These are phyloP conservation scores for Tetraselmis striata DNA, from an alignment of 139 green algal genomes.

Conservation along the genomic window DNA sequence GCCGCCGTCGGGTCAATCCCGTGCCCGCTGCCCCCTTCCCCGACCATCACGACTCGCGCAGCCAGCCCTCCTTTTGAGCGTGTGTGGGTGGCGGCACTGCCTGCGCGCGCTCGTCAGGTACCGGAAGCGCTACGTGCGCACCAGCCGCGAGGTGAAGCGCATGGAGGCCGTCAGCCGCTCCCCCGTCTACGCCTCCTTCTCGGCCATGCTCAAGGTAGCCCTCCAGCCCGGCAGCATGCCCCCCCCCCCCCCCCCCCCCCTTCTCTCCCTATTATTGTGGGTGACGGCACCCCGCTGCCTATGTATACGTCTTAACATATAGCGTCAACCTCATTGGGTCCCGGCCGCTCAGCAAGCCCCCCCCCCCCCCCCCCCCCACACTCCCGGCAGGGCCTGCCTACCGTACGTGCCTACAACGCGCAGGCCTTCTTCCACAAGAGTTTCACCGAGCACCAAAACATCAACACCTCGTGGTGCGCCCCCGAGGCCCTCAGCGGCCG, in stretches of 20 bases:
- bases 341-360: neutral
- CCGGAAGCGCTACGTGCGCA: constrained; percentile 51
- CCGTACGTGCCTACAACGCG: constrained; percentile 82
- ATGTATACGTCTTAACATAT: neutral
- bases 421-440: constrained; percentile 39
- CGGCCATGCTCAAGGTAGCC: constrained; percentile 59
- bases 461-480: neutral
- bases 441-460: constrained; percentile 35
- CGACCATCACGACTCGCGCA: too few species aligned
- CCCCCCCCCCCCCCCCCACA: neutral
- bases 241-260: too few species aligned
- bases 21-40: too few species aligned
- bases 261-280: neutral
- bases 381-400: constrained; percentile 67
- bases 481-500: constrained; percentile 55
- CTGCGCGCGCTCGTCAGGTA: too few species aligned
- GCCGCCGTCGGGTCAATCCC: too few species aligned
- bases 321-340: neutral
- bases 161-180: constrained; percentile 73
- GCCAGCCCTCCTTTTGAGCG: too few species aligned
- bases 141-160: constrained; percentile 87
- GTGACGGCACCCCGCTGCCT: neutral
- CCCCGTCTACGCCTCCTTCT: constrained; percentile 82
- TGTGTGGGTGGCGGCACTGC: too few species aligned
- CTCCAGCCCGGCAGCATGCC: too few species aligned